Evolutionary conservation across 129 eudicot genomes (phyloP).

Genomic region (Logfia minima): DNA sequence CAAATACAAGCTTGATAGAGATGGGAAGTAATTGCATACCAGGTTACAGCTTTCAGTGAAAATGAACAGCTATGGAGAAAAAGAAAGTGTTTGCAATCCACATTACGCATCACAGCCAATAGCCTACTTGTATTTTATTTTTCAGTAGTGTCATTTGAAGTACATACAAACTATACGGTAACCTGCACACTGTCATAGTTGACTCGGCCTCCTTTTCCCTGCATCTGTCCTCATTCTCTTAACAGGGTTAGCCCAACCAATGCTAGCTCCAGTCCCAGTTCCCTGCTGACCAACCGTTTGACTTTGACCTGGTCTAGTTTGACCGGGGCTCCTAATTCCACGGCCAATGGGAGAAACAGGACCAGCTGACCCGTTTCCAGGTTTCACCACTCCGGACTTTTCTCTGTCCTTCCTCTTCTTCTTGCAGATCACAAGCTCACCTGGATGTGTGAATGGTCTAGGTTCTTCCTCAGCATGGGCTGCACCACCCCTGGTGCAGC

Average conservation of each 20-base stretch:
- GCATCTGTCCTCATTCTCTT: slow-evolving; percentile 85
- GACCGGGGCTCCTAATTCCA: slow-evolving; percentile 55
- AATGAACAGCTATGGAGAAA: neutral
- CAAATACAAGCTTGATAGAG: neutral
- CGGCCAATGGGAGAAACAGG: slow-evolving; percentile 66
- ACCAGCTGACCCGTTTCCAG: slow-evolving; percentile 51
- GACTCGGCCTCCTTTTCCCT: slow-evolving; percentile 84
- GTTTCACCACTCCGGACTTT: slow-evolving; percentile 41
- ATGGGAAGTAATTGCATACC: neutral
- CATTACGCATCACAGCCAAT: neutral
- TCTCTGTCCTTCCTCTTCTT: slow-evolving; percentile 93
- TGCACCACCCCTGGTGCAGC: slow-evolving; percentile 40
- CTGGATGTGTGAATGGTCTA: slow-evolving; percentile 72
- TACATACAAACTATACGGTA: neutral
- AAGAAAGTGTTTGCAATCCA: neutral
- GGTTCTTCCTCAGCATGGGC: slow-evolving; percentile 46
- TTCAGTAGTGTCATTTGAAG: neutral
- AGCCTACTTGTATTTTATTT: neutral
- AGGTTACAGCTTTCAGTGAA: neutral
- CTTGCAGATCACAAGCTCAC: slow-evolving; percentile 92
- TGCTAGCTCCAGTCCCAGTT: slow-evolving; percentile 40
- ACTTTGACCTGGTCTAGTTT: slow-evolving; percentile 41
- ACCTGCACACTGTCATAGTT: slow-evolving; percentile 38
- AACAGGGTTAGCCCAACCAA: slow-evolving; percentile 92
- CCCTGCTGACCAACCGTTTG: slow-evolving; percentile 39